phyloP scores from a whole-genome alignment of 345 rosid genomes.

The Eucalyptus pauciflora region DNA sequence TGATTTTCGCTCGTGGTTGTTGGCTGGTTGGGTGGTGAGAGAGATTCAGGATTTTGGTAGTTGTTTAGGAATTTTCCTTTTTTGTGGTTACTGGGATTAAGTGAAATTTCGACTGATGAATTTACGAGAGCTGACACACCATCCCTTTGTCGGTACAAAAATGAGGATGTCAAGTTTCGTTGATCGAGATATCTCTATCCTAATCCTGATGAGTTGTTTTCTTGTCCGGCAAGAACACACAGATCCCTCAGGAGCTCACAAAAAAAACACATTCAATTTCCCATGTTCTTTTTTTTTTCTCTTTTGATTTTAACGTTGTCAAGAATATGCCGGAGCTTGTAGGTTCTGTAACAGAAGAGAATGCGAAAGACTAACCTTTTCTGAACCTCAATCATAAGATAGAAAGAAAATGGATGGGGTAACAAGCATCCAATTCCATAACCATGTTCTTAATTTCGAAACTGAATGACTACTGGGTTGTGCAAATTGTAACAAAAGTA shows the following conservation, averaged over 20 bases:
- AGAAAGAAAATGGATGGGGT: background rate
- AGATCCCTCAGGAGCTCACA: background rate
- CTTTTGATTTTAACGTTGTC: background rate
- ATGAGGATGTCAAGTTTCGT: background rate
- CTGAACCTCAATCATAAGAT: background rate
- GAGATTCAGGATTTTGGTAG: background rate
- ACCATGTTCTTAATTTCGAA: background rate
- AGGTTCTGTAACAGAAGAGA: background rate
- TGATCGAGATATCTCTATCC: background rate
- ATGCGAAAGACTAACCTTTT: background rate
- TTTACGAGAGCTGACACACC: background rate
- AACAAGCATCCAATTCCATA: background rate
- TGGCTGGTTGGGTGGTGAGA: background rate
- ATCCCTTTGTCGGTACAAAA: background rate
- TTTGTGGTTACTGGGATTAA: background rate
- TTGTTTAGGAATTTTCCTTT: background rate
- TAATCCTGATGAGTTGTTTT: background rate
- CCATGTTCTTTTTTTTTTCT: background rate
- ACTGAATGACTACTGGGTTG: background rate
- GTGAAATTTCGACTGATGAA: background rate
- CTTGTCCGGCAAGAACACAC: background rate
- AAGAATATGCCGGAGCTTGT: background rate
- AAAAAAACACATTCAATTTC: background rate
- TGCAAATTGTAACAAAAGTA: background rate
- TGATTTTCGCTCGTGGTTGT: background rate